Percentiles rank a stretch among this genome's conserved stretches.
These are phyloP conservation scores for Thielaviopsis populi DNA, from an alignment of 2,329 filamentous ascomycete species.

Conservation along the genomic window DNA sequence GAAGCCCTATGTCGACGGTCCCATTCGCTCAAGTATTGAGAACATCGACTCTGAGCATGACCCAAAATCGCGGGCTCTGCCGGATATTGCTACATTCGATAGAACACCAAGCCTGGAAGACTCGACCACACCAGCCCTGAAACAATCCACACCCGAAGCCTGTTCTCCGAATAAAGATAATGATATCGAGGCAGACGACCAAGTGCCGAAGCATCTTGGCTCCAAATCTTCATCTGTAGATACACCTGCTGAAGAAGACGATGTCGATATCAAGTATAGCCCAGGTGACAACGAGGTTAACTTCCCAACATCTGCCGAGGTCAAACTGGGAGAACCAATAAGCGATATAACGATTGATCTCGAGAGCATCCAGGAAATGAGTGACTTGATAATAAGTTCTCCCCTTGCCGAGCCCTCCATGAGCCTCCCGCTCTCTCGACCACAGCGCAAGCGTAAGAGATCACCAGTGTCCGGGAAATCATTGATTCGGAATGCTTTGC, in stretches of 20 bases:
- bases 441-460: constrained; percentile 10
- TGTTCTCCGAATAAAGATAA: neutral
- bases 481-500: neutral
- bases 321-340: neutral
- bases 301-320: neutral
- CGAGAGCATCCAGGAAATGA: neutral
- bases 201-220: neutral
- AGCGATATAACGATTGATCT: neutral
- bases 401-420: constrained; percentile 12
- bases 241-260: neutral
- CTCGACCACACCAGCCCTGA: neutral
- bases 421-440: neutral
- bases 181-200: neutral
- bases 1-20: neutral
- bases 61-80: too few species aligned
- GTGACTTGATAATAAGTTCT: constrained; percentile 12
- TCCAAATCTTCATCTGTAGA: neutral
- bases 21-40: neutral
- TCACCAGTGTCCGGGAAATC: neutral
- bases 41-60: neutral
- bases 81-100: neutral
- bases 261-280: neutral
- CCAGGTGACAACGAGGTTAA: neutral
- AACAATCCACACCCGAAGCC: neutral
- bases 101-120: neutral